Base-by-base conservation (phyloP, 306 rosid species). In the Malus fusca region DNA sequence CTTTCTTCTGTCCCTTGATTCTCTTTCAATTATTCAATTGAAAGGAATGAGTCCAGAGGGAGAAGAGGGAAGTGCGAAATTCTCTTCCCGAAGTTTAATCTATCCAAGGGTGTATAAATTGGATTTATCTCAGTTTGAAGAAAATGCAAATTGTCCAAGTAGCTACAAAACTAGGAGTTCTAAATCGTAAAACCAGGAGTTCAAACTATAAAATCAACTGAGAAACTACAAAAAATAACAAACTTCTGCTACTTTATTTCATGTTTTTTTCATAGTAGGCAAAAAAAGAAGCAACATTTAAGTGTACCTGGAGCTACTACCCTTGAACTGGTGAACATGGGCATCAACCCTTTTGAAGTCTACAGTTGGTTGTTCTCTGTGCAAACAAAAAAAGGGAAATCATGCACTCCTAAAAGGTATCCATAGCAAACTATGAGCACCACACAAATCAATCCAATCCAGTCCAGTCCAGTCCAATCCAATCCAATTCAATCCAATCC, bases 281-380 rank as follows among this genome's bases (percentile, higher is more conserved):
- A 1, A 63, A 63, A 37, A 70, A 5, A 42, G 5, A 65, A 68
- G 46, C 21, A 25, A 73, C 71, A 75, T 73, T 69, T 25, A 68
- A 17, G 21, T 52, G 43, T 85, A 96, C 99, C 99, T 96, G 76
- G 99, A 90, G 84, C 97, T 92, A 87, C 99, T 96, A 56, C 99
- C 98, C 90, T 96, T 96, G 51, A 96, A 82, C 84, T 92, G 99
- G 87, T 96, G 98, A 74, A 92, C 98, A 86, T 88, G 93, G 44
- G 97, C 92, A 89, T 93, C 99, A 81, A 92, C 88, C 83, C 80
- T 89, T 87, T 82, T 87, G 94, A 89, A 96, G 82, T 96, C 98
- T 68, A 90, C 90, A 67, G 43, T 73, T 73, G 82, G 82, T 77
- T 89, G 98, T 75, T 88, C 90, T 30, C 98, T 94, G 83, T 73